Conservation (phyloP, 2,329 filamentous ascomycete genomes). For the Plenodomus biglobosus region DNA sequence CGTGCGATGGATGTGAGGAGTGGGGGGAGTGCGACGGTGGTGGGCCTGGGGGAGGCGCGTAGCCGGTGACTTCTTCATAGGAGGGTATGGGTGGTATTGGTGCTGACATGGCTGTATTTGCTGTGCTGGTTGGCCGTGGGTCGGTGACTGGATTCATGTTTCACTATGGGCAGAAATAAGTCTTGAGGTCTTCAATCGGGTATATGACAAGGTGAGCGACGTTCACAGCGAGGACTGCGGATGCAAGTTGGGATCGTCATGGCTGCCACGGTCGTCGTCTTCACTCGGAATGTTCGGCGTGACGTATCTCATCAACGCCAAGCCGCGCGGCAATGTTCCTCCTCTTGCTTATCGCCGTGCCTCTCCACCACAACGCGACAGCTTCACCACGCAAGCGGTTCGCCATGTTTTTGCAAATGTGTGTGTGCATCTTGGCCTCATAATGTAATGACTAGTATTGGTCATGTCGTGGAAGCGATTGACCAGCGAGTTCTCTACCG, state of each 20-base stretch:
- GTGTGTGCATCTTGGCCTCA: no score
- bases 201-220: neutral
- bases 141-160: neutral
- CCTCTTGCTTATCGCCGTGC: no score
- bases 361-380: no score
- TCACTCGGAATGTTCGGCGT: neutral
- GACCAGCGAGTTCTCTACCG: no score
- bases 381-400: no score
- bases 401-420: no score
- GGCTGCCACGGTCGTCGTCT: neutral
- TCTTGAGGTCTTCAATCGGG: neutral
- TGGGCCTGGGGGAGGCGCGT: slow-evolving; percentile 1
- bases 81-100: slow-evolving; percentile 18
- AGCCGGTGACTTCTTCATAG: slow-evolving; percentile 17
- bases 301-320: neutral
- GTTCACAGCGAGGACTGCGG: neutral
- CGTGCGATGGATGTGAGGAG: neutral
- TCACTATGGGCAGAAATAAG: neutral
- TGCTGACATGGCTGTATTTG: slow-evolving; percentile 4
- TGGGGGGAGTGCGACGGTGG: neutral
- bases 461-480: no score
- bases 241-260: neutral
- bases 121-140: neutral
- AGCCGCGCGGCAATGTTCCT: neutral
- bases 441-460: no score